Percentiles rank a stretch among this genome's conserved stretches.
These are phyloP conservation scores for Murraya paniculata DNA, from an alignment of 345 rosid genomes.

Conservation along the genomic window DNA sequence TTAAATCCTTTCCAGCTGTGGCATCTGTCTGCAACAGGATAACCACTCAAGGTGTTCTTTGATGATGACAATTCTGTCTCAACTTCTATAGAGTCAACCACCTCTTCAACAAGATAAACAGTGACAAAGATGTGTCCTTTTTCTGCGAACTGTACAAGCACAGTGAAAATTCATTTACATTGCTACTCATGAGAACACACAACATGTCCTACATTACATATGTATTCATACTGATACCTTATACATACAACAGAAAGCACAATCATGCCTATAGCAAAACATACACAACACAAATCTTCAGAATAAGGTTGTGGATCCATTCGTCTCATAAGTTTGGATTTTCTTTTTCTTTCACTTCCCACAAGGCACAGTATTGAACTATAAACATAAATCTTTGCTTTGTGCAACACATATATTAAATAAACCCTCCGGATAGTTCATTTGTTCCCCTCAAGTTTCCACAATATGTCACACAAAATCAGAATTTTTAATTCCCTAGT, in stretches of 20 bases:
- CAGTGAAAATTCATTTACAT: slow-evolving; percentile 11
- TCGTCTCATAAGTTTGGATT: neutral
- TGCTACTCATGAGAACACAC: neutral
- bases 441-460: neutral
- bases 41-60: slow-evolving; percentile 73
- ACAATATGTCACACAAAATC: neutral
- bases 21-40: slow-evolving; percentile 69
- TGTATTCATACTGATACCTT: neutral
- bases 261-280: neutral
- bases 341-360: neutral
- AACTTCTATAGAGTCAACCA: slow-evolving; percentile 42
- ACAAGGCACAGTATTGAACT: neutral
- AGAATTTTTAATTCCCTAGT: neutral
- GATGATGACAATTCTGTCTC: slow-evolving; percentile 51
- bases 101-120: slow-evolving; percentile 84
- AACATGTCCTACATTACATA: neutral
- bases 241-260: neutral
- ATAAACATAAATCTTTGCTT: neutral
- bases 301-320: neutral
- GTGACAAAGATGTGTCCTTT: slow-evolving; percentile 86
- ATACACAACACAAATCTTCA: neutral
- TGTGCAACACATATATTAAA: neutral
- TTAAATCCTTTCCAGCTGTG: slow-evolving; percentile 72
- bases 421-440: neutral
- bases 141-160: slow-evolving; percentile 69